Evolutionary conservation across 306 rosid species (phyloP), one percentile per base, ranked within the genome.

Genomic region (Trichosanthes cucumerina): DNA sequence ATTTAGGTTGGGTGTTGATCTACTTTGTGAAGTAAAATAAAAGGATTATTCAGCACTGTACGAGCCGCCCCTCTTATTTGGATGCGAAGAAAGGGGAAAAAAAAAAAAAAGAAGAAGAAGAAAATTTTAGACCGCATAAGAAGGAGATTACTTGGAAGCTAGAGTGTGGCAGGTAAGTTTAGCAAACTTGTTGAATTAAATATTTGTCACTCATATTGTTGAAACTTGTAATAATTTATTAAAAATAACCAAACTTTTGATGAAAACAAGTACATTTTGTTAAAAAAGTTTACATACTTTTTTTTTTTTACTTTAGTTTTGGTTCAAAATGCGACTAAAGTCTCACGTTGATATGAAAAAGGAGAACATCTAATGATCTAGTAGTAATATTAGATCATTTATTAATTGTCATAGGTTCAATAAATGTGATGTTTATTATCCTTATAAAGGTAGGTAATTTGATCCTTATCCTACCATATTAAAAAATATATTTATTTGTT

Each of bases 1-100:
- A 85, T 86, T 88, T 89, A 88, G 96, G 93, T 91, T 83, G 86
- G 91, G 78, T 79, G 93, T 93, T 91, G 88, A 90, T 84, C 90
- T 79, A 85, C 82, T 56, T 31, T 34, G 21, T 79, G 21, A 15
- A 39, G 65, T 68, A 11, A 14, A 6, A 31, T 73, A 28, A 44
- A 44, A 73, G 77, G 57, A 49, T 50, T 50, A 50, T 49, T 46
- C 39, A 71, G 21, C 77, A 24, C 57, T 4, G 23, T 57, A 46
- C 15, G 57, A 15, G 58, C 57, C 43, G 44, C 43, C 41, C 39
- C 26, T 6, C 26, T 6, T 15, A 6, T 24, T 26, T 24, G 52
- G 31, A 44, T 68, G 33, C 75, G 15, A 66, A 59, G 2, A 3
- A 59, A 23, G 0, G 3, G 28, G 13, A 26, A 33, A 4, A 16